Conservation (phyloP, 2,329 filamentous ascomycete genomes). For the Botrytis medusae region DNA sequence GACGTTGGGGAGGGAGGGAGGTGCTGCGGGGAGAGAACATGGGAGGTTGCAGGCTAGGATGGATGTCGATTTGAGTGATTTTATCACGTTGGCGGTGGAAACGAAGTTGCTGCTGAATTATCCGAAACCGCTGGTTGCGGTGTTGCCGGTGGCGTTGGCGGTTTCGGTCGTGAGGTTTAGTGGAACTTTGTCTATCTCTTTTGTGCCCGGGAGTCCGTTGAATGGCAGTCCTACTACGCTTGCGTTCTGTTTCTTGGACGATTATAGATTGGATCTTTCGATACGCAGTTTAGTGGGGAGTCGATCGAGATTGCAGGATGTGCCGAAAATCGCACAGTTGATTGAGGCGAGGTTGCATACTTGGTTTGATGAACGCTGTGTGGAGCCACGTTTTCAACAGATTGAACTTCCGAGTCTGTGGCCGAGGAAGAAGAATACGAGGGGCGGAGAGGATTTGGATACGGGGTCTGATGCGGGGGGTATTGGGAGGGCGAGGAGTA, state of each 20-base stretch:
- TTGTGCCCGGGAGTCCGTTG: constrained; percentile 72
- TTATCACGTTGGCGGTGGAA: constrained; percentile 91
- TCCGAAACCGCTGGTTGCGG: constrained; percentile 82
- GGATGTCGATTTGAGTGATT: constrained; percentile 95
- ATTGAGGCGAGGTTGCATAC: constrained; percentile 77
- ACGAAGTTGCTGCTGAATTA: constrained; percentile 95
- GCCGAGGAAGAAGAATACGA: constrained; percentile 80
- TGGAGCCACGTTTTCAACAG: constrained; percentile 84
- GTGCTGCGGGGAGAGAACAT: constrained; percentile 51
- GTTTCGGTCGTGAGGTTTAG: constrained; percentile 94
- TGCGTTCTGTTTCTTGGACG: constrained; percentile 89
- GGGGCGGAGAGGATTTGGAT: constrained; percentile 62
- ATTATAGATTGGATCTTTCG: constrained; percentile 81
- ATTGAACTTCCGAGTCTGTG: constrained; percentile 80
- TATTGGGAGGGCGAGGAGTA: constrained; percentile 54
- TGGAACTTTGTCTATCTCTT: constrained; percentile 88
- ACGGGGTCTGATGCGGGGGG: constrained; percentile 41
- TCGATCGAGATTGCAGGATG: constrained; percentile 77
- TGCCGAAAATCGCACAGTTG: constrained; percentile 84
- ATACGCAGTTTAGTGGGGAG: constrained; percentile 78
- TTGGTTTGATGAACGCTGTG: constrained; percentile 85
- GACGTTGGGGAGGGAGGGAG: constrained; percentile 46
- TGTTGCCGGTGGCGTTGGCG: constrained; percentile 86
- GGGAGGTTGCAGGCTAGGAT: constrained; percentile 87
- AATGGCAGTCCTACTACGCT: constrained; percentile 80